Evolutionary conservation across 2,329 filamentous ascomycete species (phyloP).

Genomic region (Amesomyces nigricolor): DNA sequence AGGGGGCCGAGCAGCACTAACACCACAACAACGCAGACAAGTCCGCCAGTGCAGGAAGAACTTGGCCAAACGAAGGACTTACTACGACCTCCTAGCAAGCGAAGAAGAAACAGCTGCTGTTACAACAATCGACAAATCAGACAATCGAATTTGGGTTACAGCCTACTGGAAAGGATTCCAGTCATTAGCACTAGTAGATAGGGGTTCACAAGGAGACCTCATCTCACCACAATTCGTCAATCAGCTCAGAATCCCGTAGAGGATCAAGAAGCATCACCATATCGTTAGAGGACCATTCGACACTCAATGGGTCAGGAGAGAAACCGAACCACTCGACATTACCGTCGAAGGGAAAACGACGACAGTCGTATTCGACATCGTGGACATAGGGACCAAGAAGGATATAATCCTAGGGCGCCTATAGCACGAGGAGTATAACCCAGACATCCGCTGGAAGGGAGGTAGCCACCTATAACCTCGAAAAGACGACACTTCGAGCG

Average conservation of each 20-base stretch:
- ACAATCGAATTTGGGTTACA: no score
- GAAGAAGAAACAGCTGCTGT: no score
- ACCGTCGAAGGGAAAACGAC: neutral
- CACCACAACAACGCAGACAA: no score
- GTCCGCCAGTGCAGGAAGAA: no score
- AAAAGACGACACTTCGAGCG: neutral
- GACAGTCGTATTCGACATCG: neutral
- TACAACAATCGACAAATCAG: no score
- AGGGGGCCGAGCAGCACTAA: no score
- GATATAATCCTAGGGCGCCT: slow-evolving; percentile 6
- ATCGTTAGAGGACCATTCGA: slow-evolving; percentile 2
- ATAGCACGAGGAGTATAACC: slow-evolving; percentile 1
- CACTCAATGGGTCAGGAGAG: neutral
- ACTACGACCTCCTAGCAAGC: no score
- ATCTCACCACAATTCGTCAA: neutral
- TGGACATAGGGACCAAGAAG: neutral
- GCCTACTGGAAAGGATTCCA: no score
- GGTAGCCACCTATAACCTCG: slow-evolving; percentile 5
- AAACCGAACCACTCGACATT: slow-evolving; percentile 4
- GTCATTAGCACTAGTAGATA: no score
- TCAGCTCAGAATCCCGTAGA: neutral
- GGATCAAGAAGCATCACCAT: neutral
- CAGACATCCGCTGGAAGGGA: slow-evolving; percentile 9
- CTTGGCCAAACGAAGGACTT: no score
- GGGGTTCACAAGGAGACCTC: no score